A percentile compares a stretch with the other conserved stretches of the same genome.
Conservation (phyloP, 305 asterid species). For the Fraxinus velutina region DNA sequence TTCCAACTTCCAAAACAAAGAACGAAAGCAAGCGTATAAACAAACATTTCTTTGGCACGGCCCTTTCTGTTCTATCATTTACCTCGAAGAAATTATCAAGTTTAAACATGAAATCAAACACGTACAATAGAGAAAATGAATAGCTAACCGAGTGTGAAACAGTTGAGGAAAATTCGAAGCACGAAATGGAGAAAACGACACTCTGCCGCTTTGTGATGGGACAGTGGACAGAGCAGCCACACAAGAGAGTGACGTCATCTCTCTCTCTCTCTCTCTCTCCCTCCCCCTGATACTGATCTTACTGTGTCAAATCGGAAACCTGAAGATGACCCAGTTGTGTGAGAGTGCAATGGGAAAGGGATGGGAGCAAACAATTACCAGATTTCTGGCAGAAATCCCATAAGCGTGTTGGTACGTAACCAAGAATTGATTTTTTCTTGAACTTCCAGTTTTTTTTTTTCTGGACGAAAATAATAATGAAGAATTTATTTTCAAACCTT, state of each 20-base stretch:
- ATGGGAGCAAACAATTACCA: slow-evolving; percentile 23
- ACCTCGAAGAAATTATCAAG: neutral
- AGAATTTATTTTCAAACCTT: neutral
- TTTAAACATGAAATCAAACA: neutral
- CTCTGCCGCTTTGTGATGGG: slow-evolving; percentile 32
- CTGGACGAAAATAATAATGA: slow-evolving; percentile 23
- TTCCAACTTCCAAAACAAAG: neutral
- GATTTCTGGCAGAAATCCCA: slow-evolving; percentile 26
- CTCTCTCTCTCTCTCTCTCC: slow-evolving; percentile 6
- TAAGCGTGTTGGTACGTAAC: neutral
- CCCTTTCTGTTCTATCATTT: slow-evolving; percentile 1
- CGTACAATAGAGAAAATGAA: neutral
- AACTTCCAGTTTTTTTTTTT: neutral
- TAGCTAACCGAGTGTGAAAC: slow-evolving; percentile 42
- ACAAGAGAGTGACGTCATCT: slow-evolving; percentile 49
- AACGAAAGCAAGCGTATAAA: neutral
- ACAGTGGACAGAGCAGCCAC: slow-evolving; percentile 40
- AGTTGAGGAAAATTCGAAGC: slow-evolving; percentile 24
- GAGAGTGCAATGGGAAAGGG: slow-evolving; percentile 1
- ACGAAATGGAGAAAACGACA: slow-evolving; percentile 36
- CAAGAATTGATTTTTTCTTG: neutral
- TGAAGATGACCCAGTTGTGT: neutral
- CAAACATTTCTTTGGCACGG: slow-evolving; percentile 1
- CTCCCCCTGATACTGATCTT: neutral
- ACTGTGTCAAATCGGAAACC: neutral